phyloP scores from a whole-genome alignment of 2,329 filamentous ascomycete species.

The Emmonsiellopsis sp. region DNA sequence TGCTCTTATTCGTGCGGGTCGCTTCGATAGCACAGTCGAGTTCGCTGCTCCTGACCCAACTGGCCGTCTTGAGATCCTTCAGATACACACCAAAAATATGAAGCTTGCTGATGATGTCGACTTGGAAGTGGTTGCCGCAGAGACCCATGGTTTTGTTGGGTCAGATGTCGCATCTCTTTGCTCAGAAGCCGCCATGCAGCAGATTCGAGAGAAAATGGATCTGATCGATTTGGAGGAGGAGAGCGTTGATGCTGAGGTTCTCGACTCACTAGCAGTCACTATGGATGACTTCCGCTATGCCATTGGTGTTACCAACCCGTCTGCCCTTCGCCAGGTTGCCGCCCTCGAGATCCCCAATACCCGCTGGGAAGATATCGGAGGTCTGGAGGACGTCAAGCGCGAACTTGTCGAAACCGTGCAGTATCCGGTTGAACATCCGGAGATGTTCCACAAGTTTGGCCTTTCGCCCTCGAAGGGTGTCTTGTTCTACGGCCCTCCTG shows the following conservation, averaged over 20 bases:
- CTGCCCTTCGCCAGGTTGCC: constrained; percentile 93
- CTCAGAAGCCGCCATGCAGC: constrained; percentile 98
- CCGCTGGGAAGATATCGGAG: constrained; percentile 99
- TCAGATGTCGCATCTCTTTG: constrained; percentile 97
- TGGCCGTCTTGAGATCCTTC: constrained; percentile 94
- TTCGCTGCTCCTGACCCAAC: constrained; percentile 97
- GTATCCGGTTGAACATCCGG: constrained; percentile 97
- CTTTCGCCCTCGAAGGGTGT: constrained; percentile 97
- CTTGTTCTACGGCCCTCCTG: constrained; percentile 94
- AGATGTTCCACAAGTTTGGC: constrained; percentile 99
- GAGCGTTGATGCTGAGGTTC: constrained; percentile 95
- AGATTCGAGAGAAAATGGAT: constrained; percentile 99
- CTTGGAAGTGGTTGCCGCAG: constrained; percentile 88
- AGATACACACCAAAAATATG: constrained; percentile 99
- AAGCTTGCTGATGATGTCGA: constrained; percentile 96
- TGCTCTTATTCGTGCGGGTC: constrained; percentile 91
- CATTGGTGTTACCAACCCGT: constrained; percentile 95
- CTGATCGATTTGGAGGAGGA: constrained; percentile 98
- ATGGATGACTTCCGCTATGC: constrained; percentile 99
- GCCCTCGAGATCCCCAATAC: constrained; percentile 99
- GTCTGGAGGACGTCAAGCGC: constrained; percentile 95
- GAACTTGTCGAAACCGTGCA: constrained; percentile 98
- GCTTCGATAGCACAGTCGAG: constrained; percentile 98
- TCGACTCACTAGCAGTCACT: constrained; percentile 95
- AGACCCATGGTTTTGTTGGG: constrained; percentile 98